Evolutionary conservation across 805 yeast species (phyloP).

Genomic region (Dipodascopsis uninucleata): DNA sequence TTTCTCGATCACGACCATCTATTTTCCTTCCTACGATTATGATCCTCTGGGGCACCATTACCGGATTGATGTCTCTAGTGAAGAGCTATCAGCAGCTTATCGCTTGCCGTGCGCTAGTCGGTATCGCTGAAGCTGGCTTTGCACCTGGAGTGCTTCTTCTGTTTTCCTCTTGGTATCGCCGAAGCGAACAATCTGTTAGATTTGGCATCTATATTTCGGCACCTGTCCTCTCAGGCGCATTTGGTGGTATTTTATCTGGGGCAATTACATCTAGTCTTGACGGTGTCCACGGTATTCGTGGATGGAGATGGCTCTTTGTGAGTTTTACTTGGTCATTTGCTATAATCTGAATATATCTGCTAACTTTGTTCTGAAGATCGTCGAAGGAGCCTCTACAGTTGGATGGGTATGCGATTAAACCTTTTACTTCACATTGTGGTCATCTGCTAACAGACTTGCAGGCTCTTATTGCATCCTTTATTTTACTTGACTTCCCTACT

Average conservation of each 20-base stretch:
- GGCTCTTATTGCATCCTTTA: constrained; percentile 4
- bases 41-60: constrained; percentile 62
- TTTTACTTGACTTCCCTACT: constrained; percentile 18
- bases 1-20: not conserved
- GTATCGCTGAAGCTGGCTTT: constrained; percentile 62
- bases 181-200: constrained; percentile 56
- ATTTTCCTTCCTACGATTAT: not conserved
- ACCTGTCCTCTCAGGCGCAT: constrained; percentile 57
- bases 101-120: constrained; percentile 62
- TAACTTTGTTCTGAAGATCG: not conserved
- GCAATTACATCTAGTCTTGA: constrained; percentile 47
- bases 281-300: constrained; percentile 51
- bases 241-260: constrained; percentile 62
- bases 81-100: constrained; percentile 49
- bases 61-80: constrained; percentile 52
- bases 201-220: constrained; percentile 58
- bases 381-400: constrained; percentile 16
- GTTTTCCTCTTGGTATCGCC: constrained; percentile 46
- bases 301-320: constrained; percentile 77
- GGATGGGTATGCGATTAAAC: no score
- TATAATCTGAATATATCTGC: not conserved
- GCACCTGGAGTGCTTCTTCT: constrained; percentile 45
- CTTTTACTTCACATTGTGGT: no score
- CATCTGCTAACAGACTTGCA: not conserved
- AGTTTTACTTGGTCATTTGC: constrained; percentile 30